Percentiles rank a stretch among this genome's conserved stretches.
Evolutionary conservation across 129 eudicot genomes (phyloP).

Genomic region (Chrysanthemum makinoi): DNA sequence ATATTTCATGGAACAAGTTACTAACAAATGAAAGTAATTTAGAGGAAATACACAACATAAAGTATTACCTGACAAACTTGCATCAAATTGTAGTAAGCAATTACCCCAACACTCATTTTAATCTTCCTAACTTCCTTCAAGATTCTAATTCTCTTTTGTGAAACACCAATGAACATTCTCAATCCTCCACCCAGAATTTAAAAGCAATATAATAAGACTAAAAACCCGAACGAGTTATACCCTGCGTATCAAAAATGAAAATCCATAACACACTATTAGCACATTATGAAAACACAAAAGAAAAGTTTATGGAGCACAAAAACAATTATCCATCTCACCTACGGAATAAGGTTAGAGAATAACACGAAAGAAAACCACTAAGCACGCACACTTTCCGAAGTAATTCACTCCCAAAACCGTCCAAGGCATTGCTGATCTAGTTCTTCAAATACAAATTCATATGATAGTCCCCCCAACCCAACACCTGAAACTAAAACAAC

Average conservation of each 20-base stretch:
- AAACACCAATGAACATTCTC: conserved; percentile 67
- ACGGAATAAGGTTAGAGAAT: conserved; percentile 50
- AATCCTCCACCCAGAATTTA: conserved; percentile 35
- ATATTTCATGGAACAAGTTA: too few species aligned
- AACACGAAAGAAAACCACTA: conserved; percentile 70
- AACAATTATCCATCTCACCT: conserved; percentile 35
- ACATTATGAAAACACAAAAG: not conserved
- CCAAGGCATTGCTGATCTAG: conserved; percentile 61
- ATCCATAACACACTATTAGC: conserved; percentile 8
- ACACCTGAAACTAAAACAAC: conserved; percentile 32
- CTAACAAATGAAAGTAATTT: too few species aligned
- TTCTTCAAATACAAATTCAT: conserved; percentile 22
- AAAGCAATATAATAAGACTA: not conserved
- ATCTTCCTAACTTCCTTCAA: conserved; percentile 41
- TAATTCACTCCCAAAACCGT: conserved; percentile 34
- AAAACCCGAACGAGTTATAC: conserved; percentile 3
- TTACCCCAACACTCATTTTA: conserved; percentile 76
- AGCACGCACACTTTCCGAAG: conserved; percentile 51
- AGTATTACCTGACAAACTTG: conserved; percentile 74
- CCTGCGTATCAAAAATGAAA: not conserved
- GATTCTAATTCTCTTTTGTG: conserved; percentile 45
- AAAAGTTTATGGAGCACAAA: not conserved
- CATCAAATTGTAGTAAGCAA: conserved; percentile 75
- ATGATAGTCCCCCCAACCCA: conserved; percentile 12
- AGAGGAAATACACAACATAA: not conserved